Percentiles rank a stretch among this genome's conserved stretches.
Conservation (phyloP, 2,329 filamentous ascomycete genomes). For the Exophiala spinifera region DNA sequence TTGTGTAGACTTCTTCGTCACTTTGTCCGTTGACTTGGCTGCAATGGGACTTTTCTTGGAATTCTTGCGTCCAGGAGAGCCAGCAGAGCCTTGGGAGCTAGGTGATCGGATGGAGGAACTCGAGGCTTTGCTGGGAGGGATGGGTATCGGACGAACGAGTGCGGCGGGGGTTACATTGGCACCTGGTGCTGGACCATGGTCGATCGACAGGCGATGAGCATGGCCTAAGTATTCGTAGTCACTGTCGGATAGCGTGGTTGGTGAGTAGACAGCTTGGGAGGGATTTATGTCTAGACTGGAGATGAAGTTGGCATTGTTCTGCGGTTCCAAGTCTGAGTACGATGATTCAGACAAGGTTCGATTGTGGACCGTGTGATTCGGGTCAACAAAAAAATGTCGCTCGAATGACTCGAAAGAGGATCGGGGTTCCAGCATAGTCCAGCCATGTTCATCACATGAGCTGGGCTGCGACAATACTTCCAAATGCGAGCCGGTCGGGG, state of each 20-base stretch:
- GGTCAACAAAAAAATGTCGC: constrained; percentile 77
- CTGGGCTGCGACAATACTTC: constrained; percentile 80
- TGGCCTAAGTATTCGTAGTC: constrained; percentile 52
- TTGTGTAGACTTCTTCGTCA: constrained; percentile 71
- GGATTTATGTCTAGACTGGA: constrained; percentile 81
- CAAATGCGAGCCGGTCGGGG: constrained; percentile 74
- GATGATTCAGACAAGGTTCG: constrained; percentile 84
- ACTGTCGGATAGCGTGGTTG: constrained; percentile 71
- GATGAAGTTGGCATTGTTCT: constrained; percentile 61
- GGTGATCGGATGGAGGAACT: constrained; percentile 58
- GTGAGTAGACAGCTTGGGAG: constrained; percentile 74
- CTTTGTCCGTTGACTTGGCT: constrained; percentile 77
- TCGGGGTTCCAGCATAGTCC: constrained; percentile 75
- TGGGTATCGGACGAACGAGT: constrained; percentile 64
- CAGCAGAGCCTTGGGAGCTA: constrained; percentile 61
- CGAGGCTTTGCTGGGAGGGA: constrained; percentile 44
- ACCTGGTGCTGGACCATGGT: constrained; percentile 41
- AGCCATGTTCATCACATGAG: constrained; percentile 81
- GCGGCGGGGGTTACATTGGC: constrained; percentile 63
- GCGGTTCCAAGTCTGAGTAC: constrained; percentile 64
- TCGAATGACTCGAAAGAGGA: constrained; percentile 68
- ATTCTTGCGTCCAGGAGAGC: constrained; percentile 63
- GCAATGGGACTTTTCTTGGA: constrained; percentile 71
- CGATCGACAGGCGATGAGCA: constrained; percentile 40
- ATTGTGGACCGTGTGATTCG: constrained; percentile 83